These are phyloP conservation scores for Spatholobus suberectus DNA, from an alignment of 306 rosid genomes.

Conservation along the genomic window DNA sequence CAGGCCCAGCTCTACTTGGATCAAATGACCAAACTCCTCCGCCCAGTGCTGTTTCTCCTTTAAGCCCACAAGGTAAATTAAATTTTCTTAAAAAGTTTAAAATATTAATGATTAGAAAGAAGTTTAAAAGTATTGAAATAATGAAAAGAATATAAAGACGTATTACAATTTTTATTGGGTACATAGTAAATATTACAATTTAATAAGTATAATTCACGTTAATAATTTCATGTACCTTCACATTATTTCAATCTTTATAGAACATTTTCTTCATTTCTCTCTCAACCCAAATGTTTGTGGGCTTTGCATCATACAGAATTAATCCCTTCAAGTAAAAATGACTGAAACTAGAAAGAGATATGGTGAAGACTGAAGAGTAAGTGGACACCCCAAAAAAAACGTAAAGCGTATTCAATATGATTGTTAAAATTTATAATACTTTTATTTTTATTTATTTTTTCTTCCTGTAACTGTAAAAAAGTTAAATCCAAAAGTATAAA, in stretches of 20 bases:
- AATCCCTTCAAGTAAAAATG: background rate
- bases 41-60: constrained; percentile 52
- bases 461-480: too few relatives aligned
- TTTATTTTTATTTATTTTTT: background rate
- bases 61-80: constrained; percentile 56
- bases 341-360: too few relatives aligned
- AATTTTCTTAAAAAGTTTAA: background rate
- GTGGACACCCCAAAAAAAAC: too few relatives aligned
- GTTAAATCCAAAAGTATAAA: background rate
- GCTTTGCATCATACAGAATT: background rate
- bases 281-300: background rate
- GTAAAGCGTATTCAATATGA: background rate
- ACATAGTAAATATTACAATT: background rate
- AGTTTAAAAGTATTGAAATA: background rate
- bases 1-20: constrained; percentile 53
- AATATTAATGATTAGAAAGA: background rate
- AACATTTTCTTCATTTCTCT: background rate
- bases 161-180: background rate
- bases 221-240: background rate
- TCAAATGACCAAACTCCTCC: constrained; percentile 43
- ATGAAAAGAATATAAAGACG: background rate
- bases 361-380: too few relatives aligned
- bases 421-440: background rate
- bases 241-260: background rate
- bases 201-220: background rate